phyloP scores from a whole-genome alignment of 352 stramenopile genomes.

The Albugo candida region DNA sequence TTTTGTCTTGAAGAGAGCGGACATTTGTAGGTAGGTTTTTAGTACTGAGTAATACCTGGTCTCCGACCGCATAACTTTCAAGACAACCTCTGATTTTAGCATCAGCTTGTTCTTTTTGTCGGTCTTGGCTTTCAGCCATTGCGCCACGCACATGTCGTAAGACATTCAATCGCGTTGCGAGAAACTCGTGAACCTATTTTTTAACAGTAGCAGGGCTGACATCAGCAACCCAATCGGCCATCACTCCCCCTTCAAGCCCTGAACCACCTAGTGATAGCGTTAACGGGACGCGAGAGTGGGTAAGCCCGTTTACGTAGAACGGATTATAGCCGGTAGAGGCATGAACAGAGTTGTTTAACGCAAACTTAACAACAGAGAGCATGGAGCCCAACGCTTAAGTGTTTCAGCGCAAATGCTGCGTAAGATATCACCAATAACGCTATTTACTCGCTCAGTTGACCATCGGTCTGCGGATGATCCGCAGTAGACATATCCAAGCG shows the following conservation, averaged over 20 bases:
- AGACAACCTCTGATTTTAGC: no score
- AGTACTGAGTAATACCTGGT: no score
- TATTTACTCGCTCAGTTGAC: slow-evolving; percentile 2
- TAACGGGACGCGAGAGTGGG: slow-evolving; percentile 7
- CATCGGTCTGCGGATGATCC: slow-evolving; percentile 3
- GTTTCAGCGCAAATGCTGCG: slow-evolving; percentile 3
- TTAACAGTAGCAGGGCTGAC: no score
- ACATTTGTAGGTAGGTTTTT: no score
- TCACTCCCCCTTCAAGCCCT: no score
- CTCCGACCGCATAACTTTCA: no score
- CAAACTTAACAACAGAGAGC: slow-evolving; percentile 12
- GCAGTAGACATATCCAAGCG: neutral
- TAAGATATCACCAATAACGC: slow-evolving; percentile 5
- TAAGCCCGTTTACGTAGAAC: slow-evolving; percentile 8
- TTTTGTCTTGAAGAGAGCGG: slow-evolving; percentile 6
- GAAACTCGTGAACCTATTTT: neutral
- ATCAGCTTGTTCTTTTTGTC: no score
- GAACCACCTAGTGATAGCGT: neutral
- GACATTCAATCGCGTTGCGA: neutral
- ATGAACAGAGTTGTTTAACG: slow-evolving; percentile 13
- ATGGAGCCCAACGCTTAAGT: slow-evolving; percentile 3
- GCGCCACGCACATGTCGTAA: neutral
- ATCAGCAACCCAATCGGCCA: no score
- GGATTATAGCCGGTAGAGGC: slow-evolving; percentile 8
- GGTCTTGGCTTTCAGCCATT: neutral